A percentile compares a stretch with the other conserved stretches of the same genome.
Evolutionary conservation across 2,329 filamentous ascomycete genomes (phyloP).

Genomic region (Chrysoporthe cubensis): DNA sequence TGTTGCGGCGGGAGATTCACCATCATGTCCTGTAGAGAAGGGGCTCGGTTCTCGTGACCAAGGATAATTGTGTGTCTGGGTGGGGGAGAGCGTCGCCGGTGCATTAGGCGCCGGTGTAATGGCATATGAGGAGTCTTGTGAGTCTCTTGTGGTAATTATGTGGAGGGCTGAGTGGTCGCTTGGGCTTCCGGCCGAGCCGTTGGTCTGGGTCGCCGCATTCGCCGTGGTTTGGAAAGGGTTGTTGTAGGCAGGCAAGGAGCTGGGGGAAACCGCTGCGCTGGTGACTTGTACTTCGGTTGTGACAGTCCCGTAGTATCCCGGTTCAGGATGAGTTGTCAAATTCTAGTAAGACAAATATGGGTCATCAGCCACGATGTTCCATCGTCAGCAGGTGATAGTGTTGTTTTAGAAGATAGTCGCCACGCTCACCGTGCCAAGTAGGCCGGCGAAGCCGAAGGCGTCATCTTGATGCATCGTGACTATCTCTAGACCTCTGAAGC

Average conservation of each 20-base stretch:
- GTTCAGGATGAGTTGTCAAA: slow-evolving; percentile 24
- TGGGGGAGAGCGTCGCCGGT: slow-evolving; percentile 13
- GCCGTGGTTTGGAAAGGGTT: slow-evolving; percentile 29
- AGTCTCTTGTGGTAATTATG: slow-evolving; percentile 26
- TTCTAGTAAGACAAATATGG: slow-evolving; percentile 22
- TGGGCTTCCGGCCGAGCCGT: slow-evolving; percentile 24
- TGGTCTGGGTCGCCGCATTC: slow-evolving; percentile 29
- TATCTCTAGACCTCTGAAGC: neutral
- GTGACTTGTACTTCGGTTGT: slow-evolving; percentile 56
- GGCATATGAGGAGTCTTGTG: slow-evolving; percentile 28
- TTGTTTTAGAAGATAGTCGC: neutral
- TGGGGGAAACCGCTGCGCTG: slow-evolving; percentile 29
- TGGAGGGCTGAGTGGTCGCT: slow-evolving; percentile 8
- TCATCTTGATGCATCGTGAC: neutral
- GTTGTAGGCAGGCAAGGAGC: slow-evolving; percentile 24
- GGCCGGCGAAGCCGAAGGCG: neutral
- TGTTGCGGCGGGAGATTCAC: slow-evolving; percentile 4
- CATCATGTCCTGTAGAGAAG: neutral
- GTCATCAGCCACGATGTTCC: slow-evolving; percentile 15
- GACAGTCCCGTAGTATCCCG: slow-evolving; percentile 53
- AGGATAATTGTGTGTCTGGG: slow-evolving; percentile 26
- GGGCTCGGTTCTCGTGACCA: slow-evolving; percentile 24
- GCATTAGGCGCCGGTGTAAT: slow-evolving; percentile 18
- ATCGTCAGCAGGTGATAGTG: neutral
- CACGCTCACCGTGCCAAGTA: neutral